A percentile compares a stretch with the other conserved stretches of the same genome.
Evolutionary conservation across 257 asterid species (phyloP).

Genomic region (Orobanche coerulescens): DNA sequence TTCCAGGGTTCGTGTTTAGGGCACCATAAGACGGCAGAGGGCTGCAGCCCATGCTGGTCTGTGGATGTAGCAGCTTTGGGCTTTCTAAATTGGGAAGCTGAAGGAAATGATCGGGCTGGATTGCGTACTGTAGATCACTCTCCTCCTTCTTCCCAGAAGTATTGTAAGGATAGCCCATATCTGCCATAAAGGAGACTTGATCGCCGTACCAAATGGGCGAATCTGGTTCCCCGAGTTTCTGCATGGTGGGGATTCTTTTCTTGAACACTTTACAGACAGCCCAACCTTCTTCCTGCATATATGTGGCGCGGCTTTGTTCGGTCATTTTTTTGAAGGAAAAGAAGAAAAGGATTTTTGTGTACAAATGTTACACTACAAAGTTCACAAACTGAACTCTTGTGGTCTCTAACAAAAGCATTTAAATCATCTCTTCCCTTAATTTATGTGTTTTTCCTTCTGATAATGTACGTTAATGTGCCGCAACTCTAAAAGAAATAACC

Average conservation of each 20-base stretch:
- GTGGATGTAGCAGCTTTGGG: slow-evolving; percentile 33
- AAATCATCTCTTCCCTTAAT: no score
- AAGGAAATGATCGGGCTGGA: slow-evolving; percentile 35
- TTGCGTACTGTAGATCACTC: slow-evolving; percentile 32
- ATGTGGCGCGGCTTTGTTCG: no score
- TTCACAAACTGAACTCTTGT: no score
- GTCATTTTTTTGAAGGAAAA: no score
- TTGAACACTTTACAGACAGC: slow-evolving; percentile 75
- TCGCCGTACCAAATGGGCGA: slow-evolving; percentile 69
- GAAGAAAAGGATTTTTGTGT: no score
- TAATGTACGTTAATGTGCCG: no score
- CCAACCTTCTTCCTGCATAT: slow-evolving; percentile 84
- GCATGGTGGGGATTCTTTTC: slow-evolving; percentile 45
- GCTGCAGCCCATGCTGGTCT: slow-evolving; percentile 6
- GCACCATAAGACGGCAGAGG: slow-evolving; percentile 23
- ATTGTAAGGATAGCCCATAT: slow-evolving; percentile 34
- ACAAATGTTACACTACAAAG: no score
- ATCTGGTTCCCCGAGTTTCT: slow-evolving; percentile 36
- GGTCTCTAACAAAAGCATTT: no score
- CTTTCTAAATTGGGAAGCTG: slow-evolving; percentile 67
- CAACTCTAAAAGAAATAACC: no score
- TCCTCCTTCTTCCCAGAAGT: slow-evolving; percentile 55
- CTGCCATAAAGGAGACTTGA: slow-evolving; percentile 47
- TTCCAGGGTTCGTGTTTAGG: slow-evolving; percentile 17
- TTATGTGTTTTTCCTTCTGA: no score